A percentile compares a stretch with the other conserved stretches of the same genome.
phyloP scores from a whole-genome alignment of 495 filamentous ascomycete species.

The Aspergillus affinis region DNA sequence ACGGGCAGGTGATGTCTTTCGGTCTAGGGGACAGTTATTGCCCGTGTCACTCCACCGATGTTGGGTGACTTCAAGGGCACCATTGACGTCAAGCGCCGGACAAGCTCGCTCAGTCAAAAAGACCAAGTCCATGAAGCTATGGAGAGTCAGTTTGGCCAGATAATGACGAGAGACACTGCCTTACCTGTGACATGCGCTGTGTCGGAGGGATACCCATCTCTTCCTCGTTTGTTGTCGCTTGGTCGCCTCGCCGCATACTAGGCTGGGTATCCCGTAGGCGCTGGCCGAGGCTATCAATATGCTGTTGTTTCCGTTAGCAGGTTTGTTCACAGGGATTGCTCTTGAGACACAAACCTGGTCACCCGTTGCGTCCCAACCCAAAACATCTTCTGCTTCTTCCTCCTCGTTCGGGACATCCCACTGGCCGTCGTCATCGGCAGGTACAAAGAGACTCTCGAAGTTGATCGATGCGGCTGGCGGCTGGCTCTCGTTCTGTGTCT shows the following conservation, averaged over 20 bases:
- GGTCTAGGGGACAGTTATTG: background rate
- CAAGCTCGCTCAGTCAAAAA: constrained; percentile 40
- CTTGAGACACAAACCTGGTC: constrained; percentile 33
- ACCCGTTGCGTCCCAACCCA: constrained; percentile 79
- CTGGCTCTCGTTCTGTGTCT: constrained; percentile 29
- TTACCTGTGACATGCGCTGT: constrained; percentile 51
- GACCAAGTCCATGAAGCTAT: constrained; percentile 44
- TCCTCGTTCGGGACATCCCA: constrained; percentile 83
- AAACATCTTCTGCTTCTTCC: constrained; percentile 66
- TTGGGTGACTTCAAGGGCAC: background rate
- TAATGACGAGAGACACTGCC: background rate
- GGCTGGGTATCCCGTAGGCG: constrained; percentile 22
- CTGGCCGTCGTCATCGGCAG: constrained; percentile 66
- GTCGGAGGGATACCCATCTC: constrained; percentile 50
- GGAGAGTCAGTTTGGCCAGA: constrained; percentile 16
- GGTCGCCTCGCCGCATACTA: constrained; percentile 7
- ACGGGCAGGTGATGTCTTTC: constrained; percentile 24
- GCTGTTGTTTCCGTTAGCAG: constrained; percentile 23
- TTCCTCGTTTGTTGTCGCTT: constrained; percentile 16
- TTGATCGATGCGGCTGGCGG: constrained; percentile 62
- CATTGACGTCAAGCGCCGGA: background rate
- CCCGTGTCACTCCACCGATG: constrained; percentile 8
- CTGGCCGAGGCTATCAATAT: constrained; percentile 29
- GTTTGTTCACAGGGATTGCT: constrained; percentile 12
- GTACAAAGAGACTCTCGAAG: constrained; percentile 76